Conservation (phyloP, 345 rosid species). For the Physaria fendleri region DNA sequence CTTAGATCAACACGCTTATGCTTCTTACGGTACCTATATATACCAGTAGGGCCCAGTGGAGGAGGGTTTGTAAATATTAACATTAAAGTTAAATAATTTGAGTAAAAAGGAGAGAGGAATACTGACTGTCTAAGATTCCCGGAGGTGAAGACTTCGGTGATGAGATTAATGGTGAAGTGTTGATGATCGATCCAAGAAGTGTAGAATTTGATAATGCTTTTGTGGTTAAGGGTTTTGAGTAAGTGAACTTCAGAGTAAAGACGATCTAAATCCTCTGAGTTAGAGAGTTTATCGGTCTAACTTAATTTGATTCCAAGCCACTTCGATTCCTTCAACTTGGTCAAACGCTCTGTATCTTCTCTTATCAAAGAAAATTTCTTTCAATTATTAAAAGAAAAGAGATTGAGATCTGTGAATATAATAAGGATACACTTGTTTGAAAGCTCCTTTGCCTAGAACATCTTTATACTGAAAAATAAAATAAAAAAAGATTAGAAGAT, state of each 20-base stretch:
- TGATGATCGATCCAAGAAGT: slow-evolving; percentile 80
- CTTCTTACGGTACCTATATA: slow-evolving; percentile 84
- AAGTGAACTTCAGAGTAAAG: slow-evolving; percentile 89
- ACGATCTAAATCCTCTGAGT: slow-evolving; percentile 75
- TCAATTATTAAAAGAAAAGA: neutral
- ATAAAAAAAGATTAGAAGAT: neutral
- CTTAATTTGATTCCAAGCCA: slow-evolving; percentile 94
- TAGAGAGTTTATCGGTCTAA: slow-evolving; percentile 54
- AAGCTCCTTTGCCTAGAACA: slow-evolving; percentile 92
- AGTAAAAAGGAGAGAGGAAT: neutral
- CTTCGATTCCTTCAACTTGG: slow-evolving; percentile 88
- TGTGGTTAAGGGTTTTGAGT: slow-evolving; percentile 88
- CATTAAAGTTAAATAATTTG: too few species aligned
- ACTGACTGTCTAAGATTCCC: slow-evolving; percentile 88
- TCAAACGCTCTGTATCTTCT: slow-evolving; percentile 91
- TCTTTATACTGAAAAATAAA: slow-evolving; percentile 65
- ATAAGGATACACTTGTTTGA: slow-evolving; percentile 96
- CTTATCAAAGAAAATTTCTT: slow-evolving; percentile 38
- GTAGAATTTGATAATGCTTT: slow-evolving; percentile 77
- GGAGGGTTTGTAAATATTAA: too few species aligned
- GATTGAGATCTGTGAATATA: slow-evolving; percentile 12
- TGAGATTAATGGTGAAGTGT: slow-evolving; percentile 76
- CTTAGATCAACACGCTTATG: slow-evolving; percentile 82
- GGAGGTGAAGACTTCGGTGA: slow-evolving; percentile 91
- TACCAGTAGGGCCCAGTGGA: too few species aligned